Evolutionary conservation across 768 basidiomycete genomes (phyloP), one percentile per base, ranked within the genome.

Genomic region (Lactarius deliciosus): DNA sequence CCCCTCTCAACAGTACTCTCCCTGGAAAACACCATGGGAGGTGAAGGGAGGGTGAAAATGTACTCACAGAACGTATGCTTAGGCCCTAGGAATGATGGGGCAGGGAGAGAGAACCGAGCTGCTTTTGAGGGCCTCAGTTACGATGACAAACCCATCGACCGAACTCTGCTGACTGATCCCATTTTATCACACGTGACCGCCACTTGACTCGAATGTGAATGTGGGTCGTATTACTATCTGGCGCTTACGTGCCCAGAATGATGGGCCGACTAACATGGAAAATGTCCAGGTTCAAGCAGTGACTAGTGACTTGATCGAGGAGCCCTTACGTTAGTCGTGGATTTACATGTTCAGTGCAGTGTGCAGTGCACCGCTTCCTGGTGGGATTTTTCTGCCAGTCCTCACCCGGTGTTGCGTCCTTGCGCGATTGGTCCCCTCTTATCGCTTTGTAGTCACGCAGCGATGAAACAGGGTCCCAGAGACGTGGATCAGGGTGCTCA

Each of bases 51-150:
- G 22, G 40, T 15, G 28, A 60, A 43, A 11, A 16, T 30, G 34
- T 20, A 64, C 66, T 68, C 66, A 68, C 66, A 60, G 30, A 56
- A 15, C 2, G 62, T 47, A 32, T n/a, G 20, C 50, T n/a, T 53
- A n/a, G 32, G 25, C 45, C 34, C 18, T 57, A n/a, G n/a, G 41
- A 34, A 30, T n/a, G 53, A 34, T n/a, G 62, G 34, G 40, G 13
- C 10, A 43, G 45, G 32, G 38, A n/a, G 22, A 47, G 45, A 6
- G n/a, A 10, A 34, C 1, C 22, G 63, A 32, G 41, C 43, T 58
- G 28, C 41, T 45, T 66, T 55, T 68, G 62, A 64, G 11, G 63
- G 30, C n/a, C 28, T 20, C 25, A 34, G 50, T 13, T 9, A 58
- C 36, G 66, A 64, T 68, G 66, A 64, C 62, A 63, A 64, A 68